phyloP scores from a whole-genome alignment of 768 basidiomycete genomes.

The Kwoniella newhampshirensis region DNA sequence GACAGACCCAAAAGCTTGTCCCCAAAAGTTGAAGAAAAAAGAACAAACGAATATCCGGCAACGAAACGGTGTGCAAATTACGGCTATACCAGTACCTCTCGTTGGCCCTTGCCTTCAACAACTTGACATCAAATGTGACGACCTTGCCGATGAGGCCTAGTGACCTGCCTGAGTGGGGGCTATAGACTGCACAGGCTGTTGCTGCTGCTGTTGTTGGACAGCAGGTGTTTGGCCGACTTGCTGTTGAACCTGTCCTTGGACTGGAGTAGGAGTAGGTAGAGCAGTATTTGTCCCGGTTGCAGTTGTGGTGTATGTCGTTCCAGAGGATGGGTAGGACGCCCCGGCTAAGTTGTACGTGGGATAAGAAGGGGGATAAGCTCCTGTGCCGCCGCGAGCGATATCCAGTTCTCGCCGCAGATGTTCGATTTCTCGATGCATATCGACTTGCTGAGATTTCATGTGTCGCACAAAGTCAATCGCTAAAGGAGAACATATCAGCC shows the following conservation, averaged over 20 bases:
- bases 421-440: slow-evolving; percentile 76
- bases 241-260: neutral
- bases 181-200: no score
- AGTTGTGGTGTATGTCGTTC: slow-evolving; percentile 2
- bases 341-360: slow-evolving; percentile 13
- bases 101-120: no score
- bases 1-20: no score
- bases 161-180: no score
- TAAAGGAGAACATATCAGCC: slow-evolving; percentile 19
- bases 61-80: no score
- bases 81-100: no score
- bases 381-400: slow-evolving; percentile 35
- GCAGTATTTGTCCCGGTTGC: neutral
- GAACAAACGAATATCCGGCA: no score
- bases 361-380: slow-evolving; percentile 18
- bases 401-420: slow-evolving; percentile 74
- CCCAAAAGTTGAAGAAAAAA: no score
- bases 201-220: neutral
- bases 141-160: no score
- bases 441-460: slow-evolving; percentile 73
- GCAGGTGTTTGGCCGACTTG: slow-evolving; percentile 3
- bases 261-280: neutral
- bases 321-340: slow-evolving; percentile 11
- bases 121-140: no score
- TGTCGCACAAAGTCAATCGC: slow-evolving; percentile 85